A percentile compares a stretch with the other conserved stretches of the same genome.
Conservation (phyloP, 2,329 filamentous ascomycete genomes). For the Graphilbum sp. region DNA sequence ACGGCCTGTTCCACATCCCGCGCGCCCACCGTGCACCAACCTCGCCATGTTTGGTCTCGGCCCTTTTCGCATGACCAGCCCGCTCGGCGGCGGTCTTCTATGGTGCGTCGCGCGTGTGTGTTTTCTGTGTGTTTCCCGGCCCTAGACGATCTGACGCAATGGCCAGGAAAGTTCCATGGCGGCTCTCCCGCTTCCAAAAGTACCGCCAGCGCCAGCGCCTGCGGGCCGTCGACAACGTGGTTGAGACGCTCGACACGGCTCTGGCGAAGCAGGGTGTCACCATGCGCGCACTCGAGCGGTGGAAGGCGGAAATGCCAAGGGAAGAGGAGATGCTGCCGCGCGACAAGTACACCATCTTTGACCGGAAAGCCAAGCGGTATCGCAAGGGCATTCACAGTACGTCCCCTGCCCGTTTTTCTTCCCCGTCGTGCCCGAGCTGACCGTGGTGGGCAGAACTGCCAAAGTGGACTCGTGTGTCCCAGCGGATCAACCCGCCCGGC, state of each 20-base stretch:
- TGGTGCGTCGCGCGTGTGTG: slow-evolving; percentile 39
- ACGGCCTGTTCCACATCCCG: too few species aligned
- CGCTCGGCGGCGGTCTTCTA: slow-evolving; percentile 64
- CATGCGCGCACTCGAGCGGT: slow-evolving; percentile 65
- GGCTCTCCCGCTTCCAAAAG: slow-evolving; percentile 84
- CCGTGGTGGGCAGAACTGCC: slow-evolving; percentile 50
- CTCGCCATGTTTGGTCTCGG: slow-evolving; percentile 66
- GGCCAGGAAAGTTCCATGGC: slow-evolving; percentile 83
- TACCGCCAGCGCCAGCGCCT: slow-evolving; percentile 69
- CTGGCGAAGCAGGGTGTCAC: slow-evolving; percentile 57
- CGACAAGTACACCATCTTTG: slow-evolving; percentile 98
- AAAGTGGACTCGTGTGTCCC: slow-evolving; percentile 92
- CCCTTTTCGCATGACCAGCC: slow-evolving; percentile 62
- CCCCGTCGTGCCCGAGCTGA: neutral
- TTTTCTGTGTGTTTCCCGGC: neutral
- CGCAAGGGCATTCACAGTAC: slow-evolving; percentile 94
- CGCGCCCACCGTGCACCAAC: neutral
- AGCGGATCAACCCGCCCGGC: slow-evolving; percentile 85
- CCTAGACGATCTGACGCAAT: slow-evolving; percentile 4
- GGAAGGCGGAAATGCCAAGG: slow-evolving; percentile 91
- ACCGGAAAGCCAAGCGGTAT: slow-evolving; percentile 88
- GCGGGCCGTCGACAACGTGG: slow-evolving; percentile 71
- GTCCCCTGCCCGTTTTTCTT: slow-evolving; percentile 21
- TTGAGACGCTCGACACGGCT: slow-evolving; percentile 66
- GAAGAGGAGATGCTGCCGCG: slow-evolving; percentile 90